Evolutionary conservation across 495 filamentous ascomycete species (phyloP).

Genomic region (Penicillium arizonense): DNA sequence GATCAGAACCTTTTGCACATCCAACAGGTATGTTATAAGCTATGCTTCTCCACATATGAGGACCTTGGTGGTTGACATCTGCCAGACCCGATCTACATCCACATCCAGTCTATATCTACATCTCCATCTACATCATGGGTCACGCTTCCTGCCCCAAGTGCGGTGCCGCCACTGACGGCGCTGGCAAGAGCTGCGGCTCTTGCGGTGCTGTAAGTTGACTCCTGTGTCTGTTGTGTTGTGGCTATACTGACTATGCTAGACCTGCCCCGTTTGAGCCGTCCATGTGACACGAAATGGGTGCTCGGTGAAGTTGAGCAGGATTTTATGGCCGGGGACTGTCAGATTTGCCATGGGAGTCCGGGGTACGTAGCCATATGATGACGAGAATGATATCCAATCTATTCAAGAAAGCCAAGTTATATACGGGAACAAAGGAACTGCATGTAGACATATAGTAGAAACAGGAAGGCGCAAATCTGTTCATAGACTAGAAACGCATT

Average conservation of each 20-base stretch:
- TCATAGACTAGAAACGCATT: constrained; percentile 14
- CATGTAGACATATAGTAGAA: constrained; percentile 10
- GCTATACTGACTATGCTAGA: constrained; percentile 16
- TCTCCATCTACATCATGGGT: constrained; percentile 19
- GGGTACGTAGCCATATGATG: constrained; percentile 1
- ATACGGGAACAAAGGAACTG: constrained; percentile 15
- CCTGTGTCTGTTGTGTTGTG: constrained; percentile 3
- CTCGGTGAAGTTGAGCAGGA: neutral
- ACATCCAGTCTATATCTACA: neutral
- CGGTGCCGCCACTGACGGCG: constrained; percentile 21
- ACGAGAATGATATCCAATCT: constrained; percentile 1
- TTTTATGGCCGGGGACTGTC: neutral
- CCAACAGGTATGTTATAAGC: neutral
- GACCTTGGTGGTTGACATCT: neutral
- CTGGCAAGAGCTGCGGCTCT: constrained; percentile 34
- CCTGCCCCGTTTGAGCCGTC: constrained; percentile 25
- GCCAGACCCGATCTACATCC: neutral
- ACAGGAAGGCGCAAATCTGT: constrained; percentile 6
- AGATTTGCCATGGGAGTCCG: neutral
- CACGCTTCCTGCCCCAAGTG: constrained; percentile 40
- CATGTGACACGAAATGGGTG: neutral
- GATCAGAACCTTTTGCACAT: neutral
- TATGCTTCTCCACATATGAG: neutral
- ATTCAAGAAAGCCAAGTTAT: constrained; percentile 7
- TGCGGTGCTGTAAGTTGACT: constrained; percentile 35